Percentiles rank a stretch among this genome's conserved stretches.
Evolutionary conservation across 2,329 filamentous ascomycete species (phyloP).

Genomic region (Hymenoscyphus infarciens): DNA sequence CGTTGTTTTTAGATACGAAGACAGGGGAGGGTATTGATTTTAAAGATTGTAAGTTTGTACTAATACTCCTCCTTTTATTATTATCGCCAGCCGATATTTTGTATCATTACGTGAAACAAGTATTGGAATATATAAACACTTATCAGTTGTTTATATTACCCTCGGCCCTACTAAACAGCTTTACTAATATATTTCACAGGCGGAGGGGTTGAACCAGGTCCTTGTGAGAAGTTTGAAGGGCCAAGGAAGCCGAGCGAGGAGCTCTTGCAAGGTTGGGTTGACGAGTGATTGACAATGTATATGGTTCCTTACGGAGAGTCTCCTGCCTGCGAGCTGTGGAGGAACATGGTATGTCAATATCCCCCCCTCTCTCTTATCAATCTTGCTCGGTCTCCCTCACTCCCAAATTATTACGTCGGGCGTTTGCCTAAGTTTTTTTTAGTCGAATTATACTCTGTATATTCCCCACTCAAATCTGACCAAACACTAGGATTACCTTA

Average conservation of each 20-base stretch:
- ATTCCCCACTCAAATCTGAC: background rate
- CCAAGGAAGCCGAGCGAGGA: background rate
- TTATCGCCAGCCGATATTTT: background rate
- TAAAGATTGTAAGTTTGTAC: background rate
- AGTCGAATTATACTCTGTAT: background rate
- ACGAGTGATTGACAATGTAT: background rate
- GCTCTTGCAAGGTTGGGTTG: background rate
- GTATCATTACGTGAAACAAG: too few relatives aligned
- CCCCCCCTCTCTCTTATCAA: background rate
- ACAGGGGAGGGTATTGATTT: conserved; percentile 16
- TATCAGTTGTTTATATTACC: too few relatives aligned
- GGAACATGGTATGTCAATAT: background rate
- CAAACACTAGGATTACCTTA: conserved; percentile 3
- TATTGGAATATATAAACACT: too few relatives aligned
- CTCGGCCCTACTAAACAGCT: too few relatives aligned
- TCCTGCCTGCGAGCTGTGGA: background rate
- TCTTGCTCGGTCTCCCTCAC: too few relatives aligned
- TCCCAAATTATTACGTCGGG: too few relatives aligned
- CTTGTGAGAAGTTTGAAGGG: conserved; percentile 2
- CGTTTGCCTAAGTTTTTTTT: too few relatives aligned
- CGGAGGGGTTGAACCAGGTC: background rate
- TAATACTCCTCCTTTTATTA: background rate
- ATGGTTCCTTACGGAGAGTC: background rate
- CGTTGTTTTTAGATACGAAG: conserved; percentile 16
- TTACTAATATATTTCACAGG: background rate